Percentiles rank a stretch among this genome's conserved stretches.
phyloP scores from a whole-genome alignment of 495 filamentous ascomycete genomes.

The Annulohypoxylon nitens region DNA sequence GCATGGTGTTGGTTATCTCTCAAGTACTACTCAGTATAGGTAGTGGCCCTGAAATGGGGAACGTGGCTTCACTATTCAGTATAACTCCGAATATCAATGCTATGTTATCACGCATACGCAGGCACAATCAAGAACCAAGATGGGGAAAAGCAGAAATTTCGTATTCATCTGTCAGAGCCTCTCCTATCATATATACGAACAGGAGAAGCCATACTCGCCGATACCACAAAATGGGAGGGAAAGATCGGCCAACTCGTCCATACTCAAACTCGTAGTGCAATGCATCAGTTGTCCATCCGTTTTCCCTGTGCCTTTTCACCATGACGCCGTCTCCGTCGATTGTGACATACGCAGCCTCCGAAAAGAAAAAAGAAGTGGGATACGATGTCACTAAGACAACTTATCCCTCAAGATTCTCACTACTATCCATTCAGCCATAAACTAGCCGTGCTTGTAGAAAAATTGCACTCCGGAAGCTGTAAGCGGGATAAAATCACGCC shows the following conservation, averaged over 20 bases:
- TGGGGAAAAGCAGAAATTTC: conserved; percentile 8
- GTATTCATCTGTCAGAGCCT: conserved; percentile 7
- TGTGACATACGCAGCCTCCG: background rate
- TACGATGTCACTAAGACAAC: background rate
- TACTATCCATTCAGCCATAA: background rate
- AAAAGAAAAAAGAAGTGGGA: background rate
- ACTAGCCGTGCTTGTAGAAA: background rate
- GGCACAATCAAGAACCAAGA: background rate
- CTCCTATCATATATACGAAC: conserved; percentile 4
- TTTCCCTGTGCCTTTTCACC: conserved; percentile 13
- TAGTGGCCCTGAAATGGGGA: no score
- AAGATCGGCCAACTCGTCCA: background rate
- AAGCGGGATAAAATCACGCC: background rate
- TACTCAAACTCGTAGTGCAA: conserved; percentile 6
- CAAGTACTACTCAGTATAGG: no score
- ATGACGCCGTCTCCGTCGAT: conserved; percentile 5
- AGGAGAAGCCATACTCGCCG: background rate
- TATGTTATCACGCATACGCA: no score
- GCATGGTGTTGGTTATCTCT: no score
- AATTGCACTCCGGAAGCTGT: background rate
- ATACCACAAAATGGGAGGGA: background rate
- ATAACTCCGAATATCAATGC: no score
- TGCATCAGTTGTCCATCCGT: background rate
- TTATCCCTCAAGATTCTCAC: background rate
- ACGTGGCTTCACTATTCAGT: no score